These are phyloP conservation scores for Brassica balearica DNA, from an alignment of 441 rosid genomes.

Conservation along the genomic window DNA sequence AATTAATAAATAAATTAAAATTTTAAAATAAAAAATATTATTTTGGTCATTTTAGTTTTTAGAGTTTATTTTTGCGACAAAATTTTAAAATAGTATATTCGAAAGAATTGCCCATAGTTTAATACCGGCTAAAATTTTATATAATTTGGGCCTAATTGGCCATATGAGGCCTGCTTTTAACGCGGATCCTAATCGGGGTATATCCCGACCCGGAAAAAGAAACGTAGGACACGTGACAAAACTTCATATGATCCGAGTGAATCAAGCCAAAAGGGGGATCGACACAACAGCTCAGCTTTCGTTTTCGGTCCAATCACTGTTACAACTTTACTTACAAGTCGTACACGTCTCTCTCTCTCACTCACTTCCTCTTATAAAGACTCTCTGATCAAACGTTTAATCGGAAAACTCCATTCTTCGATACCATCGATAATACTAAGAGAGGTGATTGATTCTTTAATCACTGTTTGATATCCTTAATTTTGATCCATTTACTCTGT, in stretches of 20 bases:
- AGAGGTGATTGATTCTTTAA: neutral
- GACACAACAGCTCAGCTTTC: conserved; percentile 30
- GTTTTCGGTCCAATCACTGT: conserved; percentile 9
- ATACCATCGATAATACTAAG: neutral
- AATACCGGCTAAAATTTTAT: too few relatives aligned
- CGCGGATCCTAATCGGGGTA: conserved; percentile 15
- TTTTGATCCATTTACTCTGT: neutral
- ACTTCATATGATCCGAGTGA: neutral
- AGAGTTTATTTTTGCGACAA: too few relatives aligned
- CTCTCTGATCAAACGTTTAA: neutral
- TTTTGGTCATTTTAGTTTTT: too few relatives aligned
- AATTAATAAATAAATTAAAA: too few relatives aligned
- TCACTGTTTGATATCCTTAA: neutral
- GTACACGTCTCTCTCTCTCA: conserved; percentile 42
- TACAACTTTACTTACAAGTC: neutral
- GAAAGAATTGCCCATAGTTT: too few relatives aligned
- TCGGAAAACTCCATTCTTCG: neutral
- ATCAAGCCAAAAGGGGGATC: conserved; percentile 17
- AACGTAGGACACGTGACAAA: conserved; percentile 28
- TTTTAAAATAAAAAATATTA: too few relatives aligned
- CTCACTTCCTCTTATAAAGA: neutral
- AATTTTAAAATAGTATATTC: too few relatives aligned
- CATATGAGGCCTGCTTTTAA: too few relatives aligned
- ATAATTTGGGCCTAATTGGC: too few relatives aligned
- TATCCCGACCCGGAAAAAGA: neutral